Evolutionary conservation across 495 filamentous ascomycete species (phyloP).

Genomic region (Aspergillus olivimuriae): DNA sequence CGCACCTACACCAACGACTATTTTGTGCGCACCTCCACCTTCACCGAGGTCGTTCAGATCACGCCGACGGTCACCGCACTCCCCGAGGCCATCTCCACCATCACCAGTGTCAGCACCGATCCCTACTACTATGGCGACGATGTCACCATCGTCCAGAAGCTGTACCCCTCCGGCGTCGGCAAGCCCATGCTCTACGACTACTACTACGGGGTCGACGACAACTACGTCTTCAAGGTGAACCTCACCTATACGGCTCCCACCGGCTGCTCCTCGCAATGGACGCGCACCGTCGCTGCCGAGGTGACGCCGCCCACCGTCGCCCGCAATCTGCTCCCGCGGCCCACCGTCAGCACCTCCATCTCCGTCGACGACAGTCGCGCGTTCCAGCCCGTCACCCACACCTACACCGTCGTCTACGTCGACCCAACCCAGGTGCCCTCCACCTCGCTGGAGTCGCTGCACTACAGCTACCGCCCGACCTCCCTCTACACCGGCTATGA

Average conservation of each 20-base stretch:
- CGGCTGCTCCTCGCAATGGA: conserved; percentile 27
- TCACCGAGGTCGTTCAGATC: conserved; percentile 14
- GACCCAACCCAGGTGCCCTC: conserved; percentile 27
- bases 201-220: conserved; percentile 7
- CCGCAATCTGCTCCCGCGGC: conserved; percentile 14
- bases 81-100: conserved; percentile 23
- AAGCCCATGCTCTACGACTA: conserved; percentile 8
- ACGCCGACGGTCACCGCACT: conserved; percentile 22
- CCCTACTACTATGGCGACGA: conserved; percentile 12
- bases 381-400: conserved; percentile 24
- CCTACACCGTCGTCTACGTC: conserved; percentile 24
- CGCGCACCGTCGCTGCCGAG: conserved; percentile 17
- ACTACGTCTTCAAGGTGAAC: conserved; percentile 25
- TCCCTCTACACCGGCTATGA: conserved; percentile 11
- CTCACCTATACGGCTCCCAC: conserved; percentile 32
- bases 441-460: conserved; percentile 15
- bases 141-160: conserved; percentile 28
- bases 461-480: conserved; percentile 15
- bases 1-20: conserved; percentile 2
- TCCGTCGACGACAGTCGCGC: conserved; percentile 18
- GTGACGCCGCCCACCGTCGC: conserved; percentile 14
- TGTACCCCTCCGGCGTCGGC: conserved; percentile 25
- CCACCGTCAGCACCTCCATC: conserved; percentile 23
- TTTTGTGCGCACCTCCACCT: conserved; percentile 1
- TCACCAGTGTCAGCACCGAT: conserved; percentile 17